Conservation (phyloP, 768 basidiomycete genomes). For the Lepiota subincarnata region DNA sequence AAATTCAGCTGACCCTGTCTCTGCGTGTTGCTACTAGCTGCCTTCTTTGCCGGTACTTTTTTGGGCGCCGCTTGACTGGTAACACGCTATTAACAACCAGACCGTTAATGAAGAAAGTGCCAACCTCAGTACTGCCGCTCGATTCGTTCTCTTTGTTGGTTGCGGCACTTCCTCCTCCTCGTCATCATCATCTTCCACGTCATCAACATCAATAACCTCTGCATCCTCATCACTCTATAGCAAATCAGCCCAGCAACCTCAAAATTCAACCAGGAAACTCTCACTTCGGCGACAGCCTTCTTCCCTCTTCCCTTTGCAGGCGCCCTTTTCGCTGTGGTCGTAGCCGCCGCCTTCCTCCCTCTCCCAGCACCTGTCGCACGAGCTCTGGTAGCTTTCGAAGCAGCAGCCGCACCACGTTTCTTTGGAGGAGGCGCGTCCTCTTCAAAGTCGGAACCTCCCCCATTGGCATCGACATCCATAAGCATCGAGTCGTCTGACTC, state of each 20-base stretch:
- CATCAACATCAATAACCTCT: constrained; percentile 48
- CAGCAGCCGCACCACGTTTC: constrained; percentile 32
- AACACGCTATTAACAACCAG: neutral
- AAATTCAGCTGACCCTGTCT: constrained; percentile 63
- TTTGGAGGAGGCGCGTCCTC: constrained; percentile 46
- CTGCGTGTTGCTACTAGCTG: constrained; percentile 27
- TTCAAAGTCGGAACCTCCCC: constrained; percentile 50
- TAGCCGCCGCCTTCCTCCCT: constrained; percentile 32
- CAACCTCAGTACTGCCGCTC: constrained; percentile 65
- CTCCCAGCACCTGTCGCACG: constrained; percentile 28
- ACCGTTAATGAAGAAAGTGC: constrained; percentile 11
- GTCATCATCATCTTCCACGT: constrained; percentile 38
- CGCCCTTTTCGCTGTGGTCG: constrained; percentile 34
- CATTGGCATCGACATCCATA: constrained; percentile 60
- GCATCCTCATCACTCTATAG: constrained; percentile 11
- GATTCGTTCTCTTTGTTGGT: constrained; percentile 51
- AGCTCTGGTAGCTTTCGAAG: constrained; percentile 21
- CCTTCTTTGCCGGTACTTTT: constrained; percentile 47
- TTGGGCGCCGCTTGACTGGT: constrained; percentile 34
- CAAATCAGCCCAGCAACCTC: neutral
- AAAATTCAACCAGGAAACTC: neutral
- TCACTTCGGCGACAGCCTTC: constrained; percentile 39
- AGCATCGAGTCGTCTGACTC: constrained; percentile 75
- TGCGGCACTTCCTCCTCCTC: constrained; percentile 46
- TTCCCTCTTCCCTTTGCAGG: constrained; percentile 51